Conservation (phyloP, 2,329 filamentous ascomycete genomes). For the Incumbomyces lentus region DNA sequence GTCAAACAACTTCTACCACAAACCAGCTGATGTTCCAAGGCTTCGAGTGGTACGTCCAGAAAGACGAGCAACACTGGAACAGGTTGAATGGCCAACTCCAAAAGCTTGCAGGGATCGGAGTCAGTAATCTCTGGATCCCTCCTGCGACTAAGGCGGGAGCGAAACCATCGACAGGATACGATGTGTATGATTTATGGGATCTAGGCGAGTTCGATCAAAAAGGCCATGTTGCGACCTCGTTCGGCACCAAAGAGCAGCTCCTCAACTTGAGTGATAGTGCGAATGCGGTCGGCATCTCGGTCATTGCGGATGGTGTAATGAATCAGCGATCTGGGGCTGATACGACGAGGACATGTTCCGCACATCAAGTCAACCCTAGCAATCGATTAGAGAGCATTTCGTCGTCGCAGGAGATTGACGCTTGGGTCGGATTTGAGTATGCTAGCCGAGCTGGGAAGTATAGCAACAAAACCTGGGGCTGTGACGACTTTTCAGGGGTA, state of each 20-base stretch:
- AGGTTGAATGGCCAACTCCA: constrained; percentile 2
- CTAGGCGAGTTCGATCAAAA: constrained; percentile 4
- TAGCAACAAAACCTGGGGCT: constrained; percentile 4
- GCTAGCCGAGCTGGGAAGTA: background rate
- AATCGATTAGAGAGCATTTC: constrained; percentile 1
- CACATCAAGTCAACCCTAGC: background rate
- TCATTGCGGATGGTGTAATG: background rate
- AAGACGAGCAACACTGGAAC: constrained; percentile 6
- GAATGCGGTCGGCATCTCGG: background rate
- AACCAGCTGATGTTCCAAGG: constrained; percentile 6
- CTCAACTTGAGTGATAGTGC: background rate
- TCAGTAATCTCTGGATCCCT: constrained; percentile 7
- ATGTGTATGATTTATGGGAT: constrained; percentile 7
- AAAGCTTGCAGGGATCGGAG: constrained; percentile 2
- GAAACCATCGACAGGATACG: background rate
- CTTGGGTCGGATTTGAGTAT: constrained; percentile 1
- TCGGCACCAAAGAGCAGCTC: background rate
- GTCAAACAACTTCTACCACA: no score
- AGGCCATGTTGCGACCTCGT: constrained; percentile 2
- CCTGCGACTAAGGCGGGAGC: constrained; percentile 2
- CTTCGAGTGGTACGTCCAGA: constrained; percentile 7
- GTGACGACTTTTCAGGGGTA: constrained; percentile 2
- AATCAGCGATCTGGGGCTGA: constrained; percentile 5
- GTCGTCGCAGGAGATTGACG: background rate
- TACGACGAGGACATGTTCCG: background rate